Percentiles rank a stretch among this genome's conserved stretches.
phyloP scores from a whole-genome alignment of 352 stramenopile species.

The Phytophthora sp. region DNA sequence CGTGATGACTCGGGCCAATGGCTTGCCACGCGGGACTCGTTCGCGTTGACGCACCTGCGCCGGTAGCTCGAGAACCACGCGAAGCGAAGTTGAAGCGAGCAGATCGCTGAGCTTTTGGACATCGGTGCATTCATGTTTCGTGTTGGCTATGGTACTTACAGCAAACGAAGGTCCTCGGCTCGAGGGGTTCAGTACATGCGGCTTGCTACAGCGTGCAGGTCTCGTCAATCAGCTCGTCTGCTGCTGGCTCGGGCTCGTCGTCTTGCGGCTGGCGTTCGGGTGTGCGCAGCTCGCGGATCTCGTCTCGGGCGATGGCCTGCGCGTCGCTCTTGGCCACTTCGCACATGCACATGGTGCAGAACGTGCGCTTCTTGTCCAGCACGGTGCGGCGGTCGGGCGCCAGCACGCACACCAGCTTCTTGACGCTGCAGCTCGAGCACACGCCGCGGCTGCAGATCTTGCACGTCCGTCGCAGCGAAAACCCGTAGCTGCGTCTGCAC shows the following conservation, averaged over 20 bases:
- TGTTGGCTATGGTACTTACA: slow-evolving; percentile 4
- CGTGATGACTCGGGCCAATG: slow-evolving; percentile 26
- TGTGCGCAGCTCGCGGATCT: slow-evolving; percentile 28
- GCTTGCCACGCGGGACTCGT: neutral
- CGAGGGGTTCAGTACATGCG: slow-evolving; percentile 6
- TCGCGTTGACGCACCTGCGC: neutral
- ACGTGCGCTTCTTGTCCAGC: slow-evolving; percentile 42
- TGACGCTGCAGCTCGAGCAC: slow-evolving; percentile 42
- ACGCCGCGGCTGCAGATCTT: slow-evolving; percentile 31
- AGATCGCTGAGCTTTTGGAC: neutral
- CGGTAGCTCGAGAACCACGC: neutral
- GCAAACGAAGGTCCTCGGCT: slow-evolving; percentile 10
- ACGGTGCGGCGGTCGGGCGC: slow-evolving; percentile 39
- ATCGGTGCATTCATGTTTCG: slow-evolving; percentile 14
- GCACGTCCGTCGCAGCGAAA: slow-evolving; percentile 25
- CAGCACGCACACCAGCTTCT: slow-evolving; percentile 50
- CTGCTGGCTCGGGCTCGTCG: slow-evolving; percentile 3
- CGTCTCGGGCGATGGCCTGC: slow-evolving; percentile 31
- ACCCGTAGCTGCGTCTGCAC: slow-evolving; percentile 20
- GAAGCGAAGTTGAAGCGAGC: slow-evolving; percentile 2
- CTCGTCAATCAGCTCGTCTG: slow-evolving; percentile 5
- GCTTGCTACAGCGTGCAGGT: slow-evolving; percentile 2
- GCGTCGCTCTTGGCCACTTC: slow-evolving; percentile 35
- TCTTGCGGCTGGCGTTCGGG: slow-evolving; percentile 20
- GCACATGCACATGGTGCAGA: slow-evolving; percentile 41